These are phyloP conservation scores for Rhizophora mangle DNA, from an alignment of 345 rosid species.

Conservation along the genomic window DNA sequence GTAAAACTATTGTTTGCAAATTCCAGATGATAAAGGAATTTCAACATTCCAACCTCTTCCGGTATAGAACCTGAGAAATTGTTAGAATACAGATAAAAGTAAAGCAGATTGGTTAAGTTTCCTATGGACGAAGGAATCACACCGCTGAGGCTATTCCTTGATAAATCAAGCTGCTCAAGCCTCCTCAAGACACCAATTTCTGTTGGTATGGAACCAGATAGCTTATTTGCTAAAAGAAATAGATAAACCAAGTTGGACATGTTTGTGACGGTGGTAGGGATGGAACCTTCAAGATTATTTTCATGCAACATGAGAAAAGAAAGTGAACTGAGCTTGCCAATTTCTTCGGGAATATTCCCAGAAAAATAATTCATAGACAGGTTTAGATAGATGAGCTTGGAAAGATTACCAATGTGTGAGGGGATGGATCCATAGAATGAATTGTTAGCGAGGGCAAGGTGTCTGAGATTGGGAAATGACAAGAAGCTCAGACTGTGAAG, in stretches of 20 bases:
- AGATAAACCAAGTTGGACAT: too few species aligned
- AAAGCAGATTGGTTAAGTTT: neutral
- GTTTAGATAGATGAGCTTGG: conserved; percentile 17
- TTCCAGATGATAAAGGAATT: too few species aligned
- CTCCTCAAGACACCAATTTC: neutral
- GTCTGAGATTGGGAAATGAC: conserved; percentile 11
- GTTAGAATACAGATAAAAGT: neutral
- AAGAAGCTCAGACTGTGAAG: conserved; percentile 15
- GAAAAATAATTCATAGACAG: conserved; percentile 4
- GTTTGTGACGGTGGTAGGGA: too few species aligned
- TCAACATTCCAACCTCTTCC: too few species aligned
- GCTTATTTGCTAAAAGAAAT: neutral
- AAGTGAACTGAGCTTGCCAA: conserved; percentile 1
- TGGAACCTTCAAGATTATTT: too few species aligned
- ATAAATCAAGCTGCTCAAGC: neutral
- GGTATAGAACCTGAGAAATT: conserved; percentile 14
- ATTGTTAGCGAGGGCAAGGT: neutral
- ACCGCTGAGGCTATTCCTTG: neutral
- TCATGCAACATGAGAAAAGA: neutral
- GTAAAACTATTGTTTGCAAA: too few species aligned
- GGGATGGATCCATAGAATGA: conserved; percentile 26
- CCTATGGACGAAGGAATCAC: neutral
- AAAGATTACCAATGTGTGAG: conserved; percentile 14
- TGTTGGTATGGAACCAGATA: conserved; percentile 3
- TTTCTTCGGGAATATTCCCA: conserved; percentile 3